These are phyloP conservation scores for Cerrena zonata DNA, from an alignment of 1,284 basidiomycete species.

Conservation along the genomic window DNA sequence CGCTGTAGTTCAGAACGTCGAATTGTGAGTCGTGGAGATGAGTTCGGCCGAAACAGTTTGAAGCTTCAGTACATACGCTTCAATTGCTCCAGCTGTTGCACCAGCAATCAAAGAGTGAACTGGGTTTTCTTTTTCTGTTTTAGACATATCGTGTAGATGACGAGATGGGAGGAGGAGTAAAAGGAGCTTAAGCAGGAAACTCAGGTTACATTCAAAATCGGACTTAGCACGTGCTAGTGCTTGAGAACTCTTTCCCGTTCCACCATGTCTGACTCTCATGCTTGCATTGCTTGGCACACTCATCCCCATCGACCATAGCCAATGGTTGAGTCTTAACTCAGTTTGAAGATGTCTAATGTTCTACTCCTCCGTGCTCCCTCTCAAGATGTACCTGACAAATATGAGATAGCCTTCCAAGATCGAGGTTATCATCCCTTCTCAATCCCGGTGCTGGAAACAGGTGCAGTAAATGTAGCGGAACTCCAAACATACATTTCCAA, in stretches of 20 bases:
- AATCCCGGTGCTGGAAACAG: slow-evolving; percentile 63
- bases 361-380: slow-evolving; percentile 53
- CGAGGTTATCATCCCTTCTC: slow-evolving; percentile 45
- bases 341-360: slow-evolving; percentile 29
- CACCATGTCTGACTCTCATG: not conserved
- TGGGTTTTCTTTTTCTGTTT: slow-evolving; percentile 66
- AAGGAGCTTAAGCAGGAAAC: not conserved
- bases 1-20: slow-evolving; percentile 48
- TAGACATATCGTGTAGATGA: not conserved
- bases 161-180: not conserved
- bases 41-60: slow-evolving; percentile 33
- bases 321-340: no score
- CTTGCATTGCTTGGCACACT: not conserved
- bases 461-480: slow-evolving; percentile 41
- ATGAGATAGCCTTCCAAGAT: slow-evolving; percentile 19
- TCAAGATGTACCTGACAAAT: slow-evolving; percentile 25
- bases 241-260: no score
- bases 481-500: slow-evolving; percentile 39
- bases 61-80: slow-evolving; percentile 58
- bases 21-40: no score
- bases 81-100: slow-evolving; percentile 88
- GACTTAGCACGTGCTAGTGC: no score
- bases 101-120: slow-evolving; percentile 82
- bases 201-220: not conserved
- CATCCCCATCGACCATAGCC: not conserved